These are phyloP conservation scores for Aspergillus sp. DNA, from an alignment of 2,329 filamentous ascomycete species.

Conservation along the genomic window DNA sequence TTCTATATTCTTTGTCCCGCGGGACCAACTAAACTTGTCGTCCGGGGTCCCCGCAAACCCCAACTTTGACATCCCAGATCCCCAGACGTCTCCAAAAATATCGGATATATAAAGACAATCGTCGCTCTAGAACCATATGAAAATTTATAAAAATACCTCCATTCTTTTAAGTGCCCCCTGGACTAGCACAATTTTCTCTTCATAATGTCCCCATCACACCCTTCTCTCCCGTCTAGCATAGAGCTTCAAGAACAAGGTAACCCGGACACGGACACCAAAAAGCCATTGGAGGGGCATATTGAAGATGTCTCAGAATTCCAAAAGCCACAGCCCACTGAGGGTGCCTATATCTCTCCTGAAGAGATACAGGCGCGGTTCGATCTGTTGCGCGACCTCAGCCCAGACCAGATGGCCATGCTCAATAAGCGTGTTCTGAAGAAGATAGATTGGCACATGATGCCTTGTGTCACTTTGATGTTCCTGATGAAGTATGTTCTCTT, in stretches of 20 bases:
- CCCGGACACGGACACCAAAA: not conserved
- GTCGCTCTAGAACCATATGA: not conserved
- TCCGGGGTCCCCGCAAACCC: not conserved
- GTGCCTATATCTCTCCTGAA: not conserved
- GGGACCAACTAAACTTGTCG: not conserved
- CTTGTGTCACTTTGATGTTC: not conserved
- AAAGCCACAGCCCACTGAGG: conserved; percentile 11
- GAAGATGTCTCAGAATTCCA: not conserved
- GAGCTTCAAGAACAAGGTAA: not conserved
- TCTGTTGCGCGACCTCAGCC: not conserved
- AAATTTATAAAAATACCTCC: not conserved
- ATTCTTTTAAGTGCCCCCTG: not conserved
- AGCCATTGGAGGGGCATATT: not conserved
- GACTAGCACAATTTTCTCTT: not conserved
- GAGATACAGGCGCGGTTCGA: not conserved
- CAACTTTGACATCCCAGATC: not conserved
- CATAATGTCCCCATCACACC: not conserved
- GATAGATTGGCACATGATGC: not conserved
- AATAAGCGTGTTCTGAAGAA: not conserved
- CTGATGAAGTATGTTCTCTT: not conserved
- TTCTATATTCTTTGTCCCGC: not conserved
- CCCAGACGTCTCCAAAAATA: not conserved
- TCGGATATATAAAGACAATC: not conserved
- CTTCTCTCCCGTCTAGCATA: not conserved
- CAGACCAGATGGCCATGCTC: not conserved